phyloP scores from a whole-genome alignment of 495 filamentous ascomycete genomes.

The Lasiosphaeria miniovina region DNA sequence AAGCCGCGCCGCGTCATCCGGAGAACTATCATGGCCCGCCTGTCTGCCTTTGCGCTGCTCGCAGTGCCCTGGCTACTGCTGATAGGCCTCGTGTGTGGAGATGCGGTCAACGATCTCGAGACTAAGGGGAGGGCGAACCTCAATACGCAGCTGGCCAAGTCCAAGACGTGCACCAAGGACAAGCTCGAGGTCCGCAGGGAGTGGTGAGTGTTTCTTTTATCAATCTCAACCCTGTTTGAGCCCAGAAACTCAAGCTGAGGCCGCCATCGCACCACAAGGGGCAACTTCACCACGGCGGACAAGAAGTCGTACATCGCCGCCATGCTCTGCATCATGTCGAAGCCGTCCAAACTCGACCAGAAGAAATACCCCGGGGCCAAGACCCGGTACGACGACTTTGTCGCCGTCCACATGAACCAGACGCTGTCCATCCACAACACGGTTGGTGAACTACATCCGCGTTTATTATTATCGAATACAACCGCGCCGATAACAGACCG shows the following conservation, averaged over 20 bases:
- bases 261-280: constrained; percentile 35
- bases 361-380: constrained; percentile 36
- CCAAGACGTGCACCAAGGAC: constrained; percentile 45
- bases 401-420: constrained; percentile 64
- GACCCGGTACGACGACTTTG: constrained; percentile 63
- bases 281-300: constrained; percentile 44
- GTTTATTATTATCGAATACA: background rate
- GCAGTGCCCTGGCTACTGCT: constrained; percentile 30
- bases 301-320: constrained; percentile 60
- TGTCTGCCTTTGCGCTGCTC: constrained; percentile 26
- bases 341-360: constrained; percentile 48
- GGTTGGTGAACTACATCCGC: constrained; percentile 14
- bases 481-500: background rate
- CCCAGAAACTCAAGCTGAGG: constrained; percentile 3
- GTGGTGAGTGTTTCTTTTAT: constrained; percentile 36
- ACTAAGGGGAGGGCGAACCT: constrained; percentile 38
- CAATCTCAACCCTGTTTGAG: background rate
- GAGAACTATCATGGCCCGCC: constrained; percentile 26
- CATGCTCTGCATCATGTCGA: constrained; percentile 59
- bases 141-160: constrained; percentile 41
- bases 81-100: constrained; percentile 25
- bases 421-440: constrained; percentile 60
- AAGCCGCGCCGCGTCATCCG: background rate
- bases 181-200: constrained; percentile 46
- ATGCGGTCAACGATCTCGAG: constrained; percentile 43